Conservation (phyloP, 176 grass and related monocot genomes). For the Hordeum marinum region DNA sequence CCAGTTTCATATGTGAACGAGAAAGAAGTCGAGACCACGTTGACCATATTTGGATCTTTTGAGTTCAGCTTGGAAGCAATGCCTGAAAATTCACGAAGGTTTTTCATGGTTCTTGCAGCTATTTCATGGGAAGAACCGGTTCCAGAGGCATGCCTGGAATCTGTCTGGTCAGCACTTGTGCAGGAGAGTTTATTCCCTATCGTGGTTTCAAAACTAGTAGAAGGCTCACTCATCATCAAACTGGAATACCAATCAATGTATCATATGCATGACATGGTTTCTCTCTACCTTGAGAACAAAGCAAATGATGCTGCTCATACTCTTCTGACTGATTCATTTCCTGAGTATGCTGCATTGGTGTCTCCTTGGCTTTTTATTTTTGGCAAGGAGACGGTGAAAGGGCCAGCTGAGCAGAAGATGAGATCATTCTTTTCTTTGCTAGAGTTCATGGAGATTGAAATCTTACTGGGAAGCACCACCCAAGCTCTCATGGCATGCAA, state of each 20-base stretch:
- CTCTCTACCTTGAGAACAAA: constrained; percentile 64
- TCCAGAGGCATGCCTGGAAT: constrained; percentile 69
- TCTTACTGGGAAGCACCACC: constrained; percentile 46
- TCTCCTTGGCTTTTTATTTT: constrained; percentile 78
- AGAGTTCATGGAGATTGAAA: constrained; percentile 40
- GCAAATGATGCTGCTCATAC: constrained; percentile 33
- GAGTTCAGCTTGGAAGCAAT: constrained; percentile 88
- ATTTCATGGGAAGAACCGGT: constrained; percentile 74
- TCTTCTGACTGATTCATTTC: constrained; percentile 45
- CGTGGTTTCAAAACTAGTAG: constrained; percentile 63
- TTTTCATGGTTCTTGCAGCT: constrained; percentile 60
- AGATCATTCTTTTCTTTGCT: constrained; percentile 46
- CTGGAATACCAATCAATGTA: constrained; percentile 57
- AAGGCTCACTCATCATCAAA: constrained; percentile 81
- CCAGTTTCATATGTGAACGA: constrained; percentile 83
- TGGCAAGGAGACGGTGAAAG: constrained; percentile 54
- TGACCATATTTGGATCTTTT: constrained; percentile 85
- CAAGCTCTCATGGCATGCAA: constrained; percentile 71
- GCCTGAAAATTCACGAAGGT: constrained; percentile 60
- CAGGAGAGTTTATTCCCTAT: constrained; percentile 60
- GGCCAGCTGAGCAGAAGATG: constrained; percentile 47
- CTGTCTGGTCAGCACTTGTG: constrained; percentile 56
- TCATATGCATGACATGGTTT: constrained; percentile 89
- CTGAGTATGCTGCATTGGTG: constrained; percentile 45
- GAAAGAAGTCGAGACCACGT: constrained; percentile 72